Base-by-base conservation (phyloP, 805 yeast species). In the Brettanomyces sp. region DNA sequence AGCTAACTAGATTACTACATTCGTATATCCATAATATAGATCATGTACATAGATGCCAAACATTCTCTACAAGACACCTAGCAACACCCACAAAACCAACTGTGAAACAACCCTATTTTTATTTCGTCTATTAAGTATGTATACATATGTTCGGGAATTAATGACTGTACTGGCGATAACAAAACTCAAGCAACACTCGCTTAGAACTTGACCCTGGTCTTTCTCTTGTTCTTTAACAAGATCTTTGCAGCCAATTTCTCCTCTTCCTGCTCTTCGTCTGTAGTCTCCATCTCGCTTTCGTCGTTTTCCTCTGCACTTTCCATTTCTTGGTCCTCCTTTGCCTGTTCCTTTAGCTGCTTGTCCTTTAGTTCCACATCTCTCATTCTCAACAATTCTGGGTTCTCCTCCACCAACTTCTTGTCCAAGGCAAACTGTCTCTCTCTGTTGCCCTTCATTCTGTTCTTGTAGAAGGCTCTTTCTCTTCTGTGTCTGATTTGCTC, bases 391-490 rank as follows among this genome's bases (percentile, higher is more conserved):
- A 91, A 72, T 63, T 85, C 95, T 56, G 96, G 96, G 70, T 93
- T 79, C 47, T 78, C 71, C 63, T 82, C 96, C 42, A 93, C 93
- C 62, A 93, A 75, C 69, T 87, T 87, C 70, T 80, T 81, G 69
- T 93, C 99, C 47, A 84, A 73, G 46, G 81, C 87, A 60, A 88
- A 74, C 66, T 85, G 85, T 66, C 80, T 79, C 56, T 85, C 96
- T 69, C 82, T 85, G 72, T 93, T 93, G 53, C 96, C 97, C 69
- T 85, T 87, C 99, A 93, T 93, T 80, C 99, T 85, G 73, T 90
- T 89, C 88, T 90, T 91, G 75, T 87, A 93, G 89, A 93, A 93
- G 13, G 98, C 97, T 64, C 95, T 79, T 69, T 93, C 99, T 74
- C 99, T 84, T 76, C 82, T 89, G 65, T 78, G 83, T 74, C 99